Base-by-base conservation (phyloP, 306 rosid genomes). In the Delonix regia region DNA sequence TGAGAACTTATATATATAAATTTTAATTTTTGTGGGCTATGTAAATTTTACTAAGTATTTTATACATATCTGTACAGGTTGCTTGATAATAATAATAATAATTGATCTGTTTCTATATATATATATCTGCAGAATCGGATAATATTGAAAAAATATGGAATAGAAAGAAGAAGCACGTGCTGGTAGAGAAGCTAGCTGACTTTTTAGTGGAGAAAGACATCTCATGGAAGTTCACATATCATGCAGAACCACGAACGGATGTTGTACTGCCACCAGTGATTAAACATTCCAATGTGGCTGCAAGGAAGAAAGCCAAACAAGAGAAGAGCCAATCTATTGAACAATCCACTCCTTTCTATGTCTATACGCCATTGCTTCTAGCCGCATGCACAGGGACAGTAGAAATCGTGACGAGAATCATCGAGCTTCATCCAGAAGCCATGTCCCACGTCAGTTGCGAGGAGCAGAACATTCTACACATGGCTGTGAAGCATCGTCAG, bases 381-480 rank as follows among this genome's bases (percentile, higher is more conserved):
- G 85, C 86, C 7, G 70, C 79, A 0, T 7, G 47, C 21, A 38
- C 9, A 0, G 86, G 85, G n/a, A 48, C 78, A 7, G 1, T 16
- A 0, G 73, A 79, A 21, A 78, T 85, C 3, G 65, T 75, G 0
- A 0, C 38, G 0, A 56, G 38, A 56, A 81, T 69, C 1, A 4
- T 81, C 1, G 8, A 60, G 2, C 5, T 0, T 6, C 2, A 74
- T 41, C 85, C 83, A 1, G 60, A 38, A 41, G 83, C 79, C 1
- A 15, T 70, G 2, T 75, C 71, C 0, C 78, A 81, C 2, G 53
- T 55, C 0, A 57, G 69, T 16, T 0, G 21, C 0, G 9, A 41
- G 0, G 59, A 41, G 0, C 73, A 56, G 19, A 85, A 69, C 83
- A 57, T 85, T 16, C 18, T 85, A 45, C 85, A 85, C 73, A 19